Percentiles rank a stretch among this genome's conserved stretches.
phyloP scores from a whole-genome alignment of 2,329 filamentous ascomycete species.

The Beauveria caledonica region DNA sequence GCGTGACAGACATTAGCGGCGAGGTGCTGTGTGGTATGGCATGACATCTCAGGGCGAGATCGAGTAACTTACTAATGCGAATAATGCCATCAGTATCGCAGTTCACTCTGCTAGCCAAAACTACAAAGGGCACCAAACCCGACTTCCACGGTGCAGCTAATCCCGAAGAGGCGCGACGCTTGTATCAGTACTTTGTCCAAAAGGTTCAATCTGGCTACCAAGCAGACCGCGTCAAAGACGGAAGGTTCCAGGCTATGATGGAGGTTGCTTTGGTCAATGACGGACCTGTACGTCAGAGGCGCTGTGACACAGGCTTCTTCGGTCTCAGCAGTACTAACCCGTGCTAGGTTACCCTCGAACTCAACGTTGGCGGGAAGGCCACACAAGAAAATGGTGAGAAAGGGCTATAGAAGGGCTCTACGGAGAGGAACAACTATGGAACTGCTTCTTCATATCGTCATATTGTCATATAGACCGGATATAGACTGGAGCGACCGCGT shows the following conservation, averaged over 20 bases:
- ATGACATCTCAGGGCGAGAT: neutral
- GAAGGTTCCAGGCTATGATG: conserved; percentile 99
- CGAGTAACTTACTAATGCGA: neutral
- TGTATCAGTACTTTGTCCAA: conserved; percentile 78
- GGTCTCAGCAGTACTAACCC: neutral
- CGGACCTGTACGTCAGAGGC: conserved; percentile 45
- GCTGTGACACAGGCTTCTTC: neutral
- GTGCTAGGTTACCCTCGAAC: conserved; percentile 5
- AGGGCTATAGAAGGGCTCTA: neutral
- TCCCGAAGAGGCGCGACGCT: conserved; percentile 65
- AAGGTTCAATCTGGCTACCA: conserved; percentile 67
- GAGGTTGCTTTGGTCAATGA: conserved; percentile 90
- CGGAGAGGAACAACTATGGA: neutral
- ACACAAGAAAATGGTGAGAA: neutral
- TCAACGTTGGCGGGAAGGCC: conserved; percentile 3
- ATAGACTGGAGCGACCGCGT: neutral
- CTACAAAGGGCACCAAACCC: conserved; percentile 94
- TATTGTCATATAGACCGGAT: neutral
- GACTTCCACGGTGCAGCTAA: conserved; percentile 86
- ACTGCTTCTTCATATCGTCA: neutral
- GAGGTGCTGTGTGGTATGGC: conserved; percentile 83
- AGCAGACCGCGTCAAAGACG: conserved; percentile 75
- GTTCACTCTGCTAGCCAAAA: conserved; percentile 85
- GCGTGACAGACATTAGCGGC: conserved; percentile 77
- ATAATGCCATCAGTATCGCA: conserved; percentile 63